Evolutionary conservation across 139 green algal genomes (phyloP).

Genomic region (Haematococcus sp.): DNA sequence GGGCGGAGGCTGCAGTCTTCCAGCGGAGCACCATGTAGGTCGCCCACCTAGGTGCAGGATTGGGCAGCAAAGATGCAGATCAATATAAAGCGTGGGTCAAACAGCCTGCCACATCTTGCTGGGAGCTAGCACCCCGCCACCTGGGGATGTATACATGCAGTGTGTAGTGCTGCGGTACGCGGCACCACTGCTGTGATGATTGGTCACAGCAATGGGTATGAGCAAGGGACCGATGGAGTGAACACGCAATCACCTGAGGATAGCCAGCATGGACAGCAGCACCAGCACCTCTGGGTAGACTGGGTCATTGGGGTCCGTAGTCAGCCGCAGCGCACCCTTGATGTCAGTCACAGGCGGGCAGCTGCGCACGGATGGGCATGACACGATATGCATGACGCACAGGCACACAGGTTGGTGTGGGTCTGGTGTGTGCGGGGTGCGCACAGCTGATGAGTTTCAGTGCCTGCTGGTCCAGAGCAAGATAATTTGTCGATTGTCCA

Average conservation of each 20-base stretch:
- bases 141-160: background rate
- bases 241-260: slow-evolving; percentile 9
- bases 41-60: slow-evolving; percentile 1
- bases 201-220: background rate
- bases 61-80: background rate
- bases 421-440: background rate
- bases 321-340: slow-evolving; percentile 27
- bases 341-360: slow-evolving; percentile 7
- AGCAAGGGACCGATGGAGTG: too few relatives aligned
- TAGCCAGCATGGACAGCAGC: slow-evolving; percentile 36
- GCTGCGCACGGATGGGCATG: background rate
- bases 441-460: too few relatives aligned
- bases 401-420: background rate
- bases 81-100: too few relatives aligned
- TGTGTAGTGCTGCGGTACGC: background rate
- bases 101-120: background rate
- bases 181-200: background rate
- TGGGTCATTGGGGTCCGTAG: slow-evolving; percentile 17
- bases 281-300: slow-evolving; percentile 24
- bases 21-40: slow-evolving; percentile 13
- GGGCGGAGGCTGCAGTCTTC: background rate
- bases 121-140: too few relatives aligned
- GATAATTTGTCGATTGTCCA: background rate
- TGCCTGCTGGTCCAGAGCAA: background rate
- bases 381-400: background rate